Evolutionary conservation across 306 rosid species (phyloP), one percentile per base, ranked within the genome.

Genomic region (Albizia julibrissin): DNA sequence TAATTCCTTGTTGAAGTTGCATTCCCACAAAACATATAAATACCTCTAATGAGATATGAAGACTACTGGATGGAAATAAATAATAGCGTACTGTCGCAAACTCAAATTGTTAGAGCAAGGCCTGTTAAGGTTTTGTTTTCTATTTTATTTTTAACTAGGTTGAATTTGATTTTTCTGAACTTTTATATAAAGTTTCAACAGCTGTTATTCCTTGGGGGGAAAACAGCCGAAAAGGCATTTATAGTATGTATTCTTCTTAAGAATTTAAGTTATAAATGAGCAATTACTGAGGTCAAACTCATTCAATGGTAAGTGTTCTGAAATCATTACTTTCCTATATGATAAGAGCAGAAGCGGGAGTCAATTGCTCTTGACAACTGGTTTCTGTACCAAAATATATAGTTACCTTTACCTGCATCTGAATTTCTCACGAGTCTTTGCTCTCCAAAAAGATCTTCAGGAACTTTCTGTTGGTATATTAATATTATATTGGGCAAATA

Each of bases 181-280:
- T 22, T 70, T n/a, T 8, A 43, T 42, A 70, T 70, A 24, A 39
- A 69, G 27, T 69, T 69, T 70, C 26, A 43, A 42, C 12, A 42
- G 21, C 33, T 22, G 18, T 70, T 43, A 43, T 22, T 70, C 75
- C 56, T 43, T 6, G 24, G 52, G 75, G 29, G 26, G 24, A 71
- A 71, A 14, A 43, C 75, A 24, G 19, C 22, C 18, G 40, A 40
- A n/a, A 42, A 27, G 11, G 11, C 74, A 69, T 69, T 5, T 22
- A 42, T 69, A 12, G 4, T 42, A 10, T 10, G 54, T 69, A 40
- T 14, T 40, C 33, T 70, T 43, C 75, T 73, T 65, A 56, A 77
- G 83, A 22, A 43, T 72, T 34, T 70, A 27, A 22, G 78, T 85
- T 54, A 46, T 81, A 43, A 69, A 69, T 75, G 52, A 64, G 43